Evolutionary conservation across 2,329 filamentous ascomycete species (phyloP).

Genomic region (Aotearoamyces nothofagi): DNA sequence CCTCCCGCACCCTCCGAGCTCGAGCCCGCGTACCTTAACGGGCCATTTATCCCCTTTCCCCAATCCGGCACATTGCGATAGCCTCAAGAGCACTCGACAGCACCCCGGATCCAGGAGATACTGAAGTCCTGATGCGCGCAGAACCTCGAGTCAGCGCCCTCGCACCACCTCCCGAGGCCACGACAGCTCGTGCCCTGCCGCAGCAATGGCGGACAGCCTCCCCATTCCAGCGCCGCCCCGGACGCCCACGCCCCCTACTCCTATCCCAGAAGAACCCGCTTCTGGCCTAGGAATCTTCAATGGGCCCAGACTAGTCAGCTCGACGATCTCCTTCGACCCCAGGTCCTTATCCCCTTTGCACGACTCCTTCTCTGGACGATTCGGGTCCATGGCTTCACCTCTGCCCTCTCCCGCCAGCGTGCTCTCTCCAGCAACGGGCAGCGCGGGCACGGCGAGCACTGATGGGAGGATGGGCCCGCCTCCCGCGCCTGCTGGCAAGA

Average conservation of each 20-base stretch:
- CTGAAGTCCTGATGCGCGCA: too few species aligned
- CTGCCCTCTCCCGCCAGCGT: constrained; percentile 11
- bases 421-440: constrained; percentile 9
- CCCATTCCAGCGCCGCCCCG: constrained; percentile 44
- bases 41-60: too few species aligned
- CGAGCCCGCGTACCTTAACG: too few species aligned
- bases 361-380: constrained; percentile 15
- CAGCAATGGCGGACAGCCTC: constrained; percentile 39
- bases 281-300: constrained; percentile 11
- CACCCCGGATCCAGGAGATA: too few species aligned
- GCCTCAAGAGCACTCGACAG: too few species aligned
- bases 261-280: constrained; percentile 21
- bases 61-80: too few species aligned
- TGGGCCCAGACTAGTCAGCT: constrained; percentile 10
- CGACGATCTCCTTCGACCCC: constrained; percentile 23
- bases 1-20: background rate
- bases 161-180: too few species aligned
- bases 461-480: constrained; percentile 18
- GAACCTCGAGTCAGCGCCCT: too few species aligned
- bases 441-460: constrained; percentile 14
- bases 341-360: constrained; percentile 30
- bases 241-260: constrained; percentile 47
- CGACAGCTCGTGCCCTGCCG: too few species aligned
- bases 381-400: constrained; percentile 20
- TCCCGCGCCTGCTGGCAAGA: constrained; percentile 24